phyloP scores from a whole-genome alignment of 108 stramenopile species.

The Conticribra guillardii region DNA sequence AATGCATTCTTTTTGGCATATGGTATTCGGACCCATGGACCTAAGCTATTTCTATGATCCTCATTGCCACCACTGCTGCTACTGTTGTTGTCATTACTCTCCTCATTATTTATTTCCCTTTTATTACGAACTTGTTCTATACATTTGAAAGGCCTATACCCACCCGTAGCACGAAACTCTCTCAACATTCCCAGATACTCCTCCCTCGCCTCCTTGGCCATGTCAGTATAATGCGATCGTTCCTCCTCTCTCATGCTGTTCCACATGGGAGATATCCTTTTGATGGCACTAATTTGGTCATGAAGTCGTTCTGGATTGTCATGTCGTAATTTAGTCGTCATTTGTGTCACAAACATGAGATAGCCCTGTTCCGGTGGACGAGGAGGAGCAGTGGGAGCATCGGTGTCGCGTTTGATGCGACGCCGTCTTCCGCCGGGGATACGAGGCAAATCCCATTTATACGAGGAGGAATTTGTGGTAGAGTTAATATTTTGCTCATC shows the following conservation, averaged over 20 bases:
- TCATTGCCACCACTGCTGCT: background rate
- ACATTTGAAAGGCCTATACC: conserved; percentile 43
- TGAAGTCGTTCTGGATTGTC: conserved; percentile 81
- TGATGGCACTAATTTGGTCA: conserved; percentile 68
- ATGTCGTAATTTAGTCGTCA: conserved; percentile 85
- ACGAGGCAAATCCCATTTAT: conserved; percentile 83
- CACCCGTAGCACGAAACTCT: conserved; percentile 84
- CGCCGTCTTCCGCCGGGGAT: conserved; percentile 79
- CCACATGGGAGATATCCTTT: conserved; percentile 79
- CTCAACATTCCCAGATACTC: conserved; percentile 62
- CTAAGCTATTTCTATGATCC: conserved; percentile 41
- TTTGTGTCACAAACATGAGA: conserved; percentile 68
- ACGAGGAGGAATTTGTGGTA: background rate
- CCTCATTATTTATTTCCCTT: conserved; percentile 8
- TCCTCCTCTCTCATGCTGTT: conserved; percentile 57
- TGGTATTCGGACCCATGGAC: conserved; percentile 68
- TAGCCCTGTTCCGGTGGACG: conserved; percentile 79
- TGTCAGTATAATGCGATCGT: conserved; percentile 66
- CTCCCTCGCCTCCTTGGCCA: conserved; percentile 63
- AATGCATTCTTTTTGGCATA: conserved; percentile 60
- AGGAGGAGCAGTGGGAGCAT: conserved; percentile 65
- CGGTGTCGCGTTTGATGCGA: conserved; percentile 71
- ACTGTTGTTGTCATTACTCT: background rate
- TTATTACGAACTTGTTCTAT: conserved; percentile 40
- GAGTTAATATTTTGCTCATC: conserved; percentile 55